Conservation (phyloP, 495 filamentous ascomycete species). For the Podospora pseudocomata region DNA sequence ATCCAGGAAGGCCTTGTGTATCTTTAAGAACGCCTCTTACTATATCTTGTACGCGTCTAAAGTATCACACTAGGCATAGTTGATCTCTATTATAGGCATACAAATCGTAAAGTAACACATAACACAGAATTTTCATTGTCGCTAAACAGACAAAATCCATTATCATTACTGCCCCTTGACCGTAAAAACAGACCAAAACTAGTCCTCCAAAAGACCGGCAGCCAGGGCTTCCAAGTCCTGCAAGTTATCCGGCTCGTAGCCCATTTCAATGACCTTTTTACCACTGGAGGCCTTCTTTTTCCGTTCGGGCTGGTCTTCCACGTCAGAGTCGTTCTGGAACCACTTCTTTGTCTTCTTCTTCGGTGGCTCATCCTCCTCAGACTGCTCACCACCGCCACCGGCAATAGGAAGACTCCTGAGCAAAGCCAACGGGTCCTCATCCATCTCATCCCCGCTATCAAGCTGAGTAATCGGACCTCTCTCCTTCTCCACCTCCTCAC, state of each 20-base stretch:
- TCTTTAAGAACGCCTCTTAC: too few relatives aligned
- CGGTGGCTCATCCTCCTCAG: conserved; percentile 33
- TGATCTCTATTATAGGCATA: not conserved
- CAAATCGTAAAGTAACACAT: conserved; percentile 2
- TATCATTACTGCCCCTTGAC: too few relatives aligned
- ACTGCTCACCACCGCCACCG: conserved; percentile 29
- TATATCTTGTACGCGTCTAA: too few relatives aligned
- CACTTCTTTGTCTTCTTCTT: conserved; percentile 49
- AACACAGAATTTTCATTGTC: too few relatives aligned
- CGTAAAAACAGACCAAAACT: not conserved
- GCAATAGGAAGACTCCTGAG: conserved; percentile 48
- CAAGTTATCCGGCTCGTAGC: conserved; percentile 71
- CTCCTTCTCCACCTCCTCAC: conserved; percentile 45
- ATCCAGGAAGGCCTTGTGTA: too few relatives aligned
- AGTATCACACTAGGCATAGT: too few relatives aligned
- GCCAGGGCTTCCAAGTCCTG: conserved; percentile 89
- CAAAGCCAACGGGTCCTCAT: conserved; percentile 49
- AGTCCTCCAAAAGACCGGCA: conserved; percentile 68
- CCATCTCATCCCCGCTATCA: conserved; percentile 29
- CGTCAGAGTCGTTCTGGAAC: conserved; percentile 47
- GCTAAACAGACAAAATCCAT: too few relatives aligned
- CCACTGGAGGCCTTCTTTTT: conserved; percentile 40
- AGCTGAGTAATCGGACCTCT: conserved; percentile 26
- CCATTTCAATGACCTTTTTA: conserved; percentile 52
- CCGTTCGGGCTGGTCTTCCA: conserved; percentile 35